phyloP scores from a whole-genome alignment of 78 protist species.

The Dictyostelium citrinum region DNA sequence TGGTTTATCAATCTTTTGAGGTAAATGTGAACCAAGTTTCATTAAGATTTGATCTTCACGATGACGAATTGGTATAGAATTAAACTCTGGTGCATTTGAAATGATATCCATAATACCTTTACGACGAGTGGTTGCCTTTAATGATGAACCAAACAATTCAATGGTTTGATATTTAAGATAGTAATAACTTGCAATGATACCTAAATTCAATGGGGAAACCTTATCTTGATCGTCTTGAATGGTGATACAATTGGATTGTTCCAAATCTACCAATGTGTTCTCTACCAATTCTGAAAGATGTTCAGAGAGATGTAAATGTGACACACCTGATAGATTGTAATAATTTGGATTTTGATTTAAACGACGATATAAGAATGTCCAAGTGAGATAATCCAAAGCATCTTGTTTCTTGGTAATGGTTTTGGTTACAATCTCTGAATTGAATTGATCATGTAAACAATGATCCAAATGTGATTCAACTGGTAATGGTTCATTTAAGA shows the following conservation, averaged over 20 bases:
- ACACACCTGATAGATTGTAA: constrained; percentile 86
- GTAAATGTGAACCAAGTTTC: constrained; percentile 86
- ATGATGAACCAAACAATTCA: constrained; percentile 84
- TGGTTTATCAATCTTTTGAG: constrained; percentile 67
- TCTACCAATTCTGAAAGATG: constrained; percentile 97
- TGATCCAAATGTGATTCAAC: constrained; percentile 96
- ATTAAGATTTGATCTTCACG: constrained; percentile 88
- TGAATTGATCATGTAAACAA: constrained; percentile 92
- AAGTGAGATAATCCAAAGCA: constrained; percentile 96
- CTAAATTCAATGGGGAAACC: constrained; percentile 92
- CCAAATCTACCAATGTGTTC: constrained; percentile 88
- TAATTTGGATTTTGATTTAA: constrained; percentile 96
- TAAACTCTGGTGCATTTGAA: constrained; percentile 91
- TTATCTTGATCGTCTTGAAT: constrained; percentile 89
- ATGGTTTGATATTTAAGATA: constrained; percentile 94
- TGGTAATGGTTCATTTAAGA: constrained; percentile 97
- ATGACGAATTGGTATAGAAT: constrained; percentile 92
- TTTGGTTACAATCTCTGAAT: constrained; percentile 85
- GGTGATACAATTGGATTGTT: constrained; percentile 85
- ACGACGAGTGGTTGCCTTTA: constrained; percentile 82
- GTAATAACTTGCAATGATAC: constrained; percentile 97
- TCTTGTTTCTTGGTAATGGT: constrained; percentile 90
- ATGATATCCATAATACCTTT: constrained; percentile 91
- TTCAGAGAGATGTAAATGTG: constrained; percentile 92
- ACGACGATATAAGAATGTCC: constrained; percentile 96